phyloP scores from a whole-genome alignment of 2,329 filamentous ascomycete species.

The Fusarium sp. region DNA sequence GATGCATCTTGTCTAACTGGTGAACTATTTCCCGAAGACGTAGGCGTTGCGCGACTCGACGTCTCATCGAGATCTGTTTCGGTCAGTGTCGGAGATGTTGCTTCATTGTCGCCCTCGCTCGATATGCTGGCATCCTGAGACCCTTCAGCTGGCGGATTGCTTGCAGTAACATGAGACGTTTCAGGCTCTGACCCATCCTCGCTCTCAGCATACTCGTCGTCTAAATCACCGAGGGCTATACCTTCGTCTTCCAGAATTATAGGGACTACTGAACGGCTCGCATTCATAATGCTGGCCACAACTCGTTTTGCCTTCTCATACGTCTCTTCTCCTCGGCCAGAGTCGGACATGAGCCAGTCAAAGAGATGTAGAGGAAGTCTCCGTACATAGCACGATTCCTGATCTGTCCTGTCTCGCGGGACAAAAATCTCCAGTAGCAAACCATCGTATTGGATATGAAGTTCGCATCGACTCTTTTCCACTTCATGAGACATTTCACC shows the following conservation, averaged over 20 bases:
- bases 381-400: too few species aligned
- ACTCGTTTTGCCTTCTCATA: conserved; percentile 7
- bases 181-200: background rate
- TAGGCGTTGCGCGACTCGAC: background rate
- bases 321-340: background rate
- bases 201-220: background rate
- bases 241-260: conserved; percentile 9
- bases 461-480: too few species aligned
- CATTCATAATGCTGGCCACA: background rate
- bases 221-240: background rate
- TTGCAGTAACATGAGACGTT: background rate
- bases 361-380: conserved; percentile 13
- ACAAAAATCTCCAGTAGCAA: too few species aligned
- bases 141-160: background rate
- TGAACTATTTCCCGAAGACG: background rate
- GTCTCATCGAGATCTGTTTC: background rate
- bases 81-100: background rate
- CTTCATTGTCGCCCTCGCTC: background rate
- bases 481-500: too few species aligned
- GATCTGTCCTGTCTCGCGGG: too few species aligned
- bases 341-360: conserved; percentile 12
- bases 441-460: too few species aligned
- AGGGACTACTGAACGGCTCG: background rate
- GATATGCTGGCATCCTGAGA: background rate
- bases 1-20: background rate